These are phyloP conservation scores for Daucus carota DNA, from an alignment of 129 eudicot species.

Conservation along the genomic window DNA sequence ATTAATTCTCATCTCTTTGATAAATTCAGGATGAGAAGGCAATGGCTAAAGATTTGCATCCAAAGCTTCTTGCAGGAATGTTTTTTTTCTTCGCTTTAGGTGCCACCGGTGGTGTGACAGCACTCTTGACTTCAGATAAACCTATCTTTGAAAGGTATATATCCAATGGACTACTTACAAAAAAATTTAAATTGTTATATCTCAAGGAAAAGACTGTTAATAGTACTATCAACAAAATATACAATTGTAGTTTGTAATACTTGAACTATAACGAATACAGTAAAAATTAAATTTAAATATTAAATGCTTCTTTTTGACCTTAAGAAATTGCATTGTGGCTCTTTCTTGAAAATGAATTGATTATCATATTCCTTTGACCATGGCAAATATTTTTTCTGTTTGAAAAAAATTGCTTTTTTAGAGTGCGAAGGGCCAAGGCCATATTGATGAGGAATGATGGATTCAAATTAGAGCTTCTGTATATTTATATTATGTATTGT, in stretches of 20 bases:
- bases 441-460: too few relatives aligned
- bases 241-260: too few relatives aligned
- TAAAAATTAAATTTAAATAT: not conserved
- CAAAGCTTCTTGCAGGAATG: constrained; percentile 91
- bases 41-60: constrained; percentile 97
- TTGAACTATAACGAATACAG: not conserved
- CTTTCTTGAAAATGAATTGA: not conserved
- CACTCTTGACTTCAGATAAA: constrained; percentile 80
- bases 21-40: constrained; percentile 78
- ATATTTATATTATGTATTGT: too few relatives aligned
- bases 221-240: not conserved
- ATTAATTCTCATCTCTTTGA: not conserved
- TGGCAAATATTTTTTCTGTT: too few relatives aligned
- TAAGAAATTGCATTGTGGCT: not conserved
- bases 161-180: too few relatives aligned
- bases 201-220: not conserved
- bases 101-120: constrained; percentile 86
- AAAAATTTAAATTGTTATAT: too few relatives aligned
- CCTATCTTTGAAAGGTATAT: constrained; percentile 95
- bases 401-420: too few relatives aligned
- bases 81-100: constrained; percentile 93
- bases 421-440: too few relatives aligned
- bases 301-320: not conserved
- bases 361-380: too few relatives aligned
- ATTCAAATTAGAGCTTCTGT: too few relatives aligned